phyloP scores from a whole-genome alignment of 768 basidiomycete genomes.

The Trametes coccinea region DNA sequence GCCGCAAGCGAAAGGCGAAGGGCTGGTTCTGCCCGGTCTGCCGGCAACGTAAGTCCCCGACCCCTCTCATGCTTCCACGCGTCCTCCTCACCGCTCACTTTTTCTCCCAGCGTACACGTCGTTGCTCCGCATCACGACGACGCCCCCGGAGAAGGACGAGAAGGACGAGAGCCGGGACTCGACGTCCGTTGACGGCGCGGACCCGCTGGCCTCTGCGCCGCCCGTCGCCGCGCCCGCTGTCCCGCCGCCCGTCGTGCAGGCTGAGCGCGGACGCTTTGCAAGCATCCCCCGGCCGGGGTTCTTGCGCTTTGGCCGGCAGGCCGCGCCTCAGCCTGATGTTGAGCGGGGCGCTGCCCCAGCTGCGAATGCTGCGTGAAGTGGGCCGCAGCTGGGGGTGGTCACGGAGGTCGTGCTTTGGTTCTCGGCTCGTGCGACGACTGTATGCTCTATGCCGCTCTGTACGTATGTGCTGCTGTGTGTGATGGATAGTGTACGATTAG shows the following conservation, averaged over 20 bases:
- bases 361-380: conserved; percentile 17
- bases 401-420: no score
- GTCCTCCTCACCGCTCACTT: neutral
- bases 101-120: conserved; percentile 75
- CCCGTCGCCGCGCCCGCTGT: conserved; percentile 5
- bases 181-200: conserved; percentile 20
- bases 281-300: conserved; percentile 25
- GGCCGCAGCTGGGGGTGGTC: no score
- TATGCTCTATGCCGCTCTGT: no score
- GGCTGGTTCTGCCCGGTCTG: conserved; percentile 98
- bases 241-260: conserved; percentile 14
- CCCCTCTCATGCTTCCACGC: neutral
- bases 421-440: neutral
- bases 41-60: conserved; percentile 76
- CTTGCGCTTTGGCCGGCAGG: conserved; percentile 25
- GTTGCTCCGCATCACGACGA: conserved; percentile 77
- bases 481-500: neutral
- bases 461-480: neutral
- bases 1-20: conserved; percentile 91
- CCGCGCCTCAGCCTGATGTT: conserved; percentile 26
- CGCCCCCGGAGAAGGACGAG: conserved; percentile 49
- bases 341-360: conserved; percentile 28
- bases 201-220: conserved; percentile 3
- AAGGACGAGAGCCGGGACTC: conserved; percentile 27
- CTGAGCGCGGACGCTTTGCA: conserved; percentile 23